These are phyloP conservation scores for Penicillium sp. DNA, from an alignment of 2,329 filamentous ascomycete genomes.

Conservation along the genomic window DNA sequence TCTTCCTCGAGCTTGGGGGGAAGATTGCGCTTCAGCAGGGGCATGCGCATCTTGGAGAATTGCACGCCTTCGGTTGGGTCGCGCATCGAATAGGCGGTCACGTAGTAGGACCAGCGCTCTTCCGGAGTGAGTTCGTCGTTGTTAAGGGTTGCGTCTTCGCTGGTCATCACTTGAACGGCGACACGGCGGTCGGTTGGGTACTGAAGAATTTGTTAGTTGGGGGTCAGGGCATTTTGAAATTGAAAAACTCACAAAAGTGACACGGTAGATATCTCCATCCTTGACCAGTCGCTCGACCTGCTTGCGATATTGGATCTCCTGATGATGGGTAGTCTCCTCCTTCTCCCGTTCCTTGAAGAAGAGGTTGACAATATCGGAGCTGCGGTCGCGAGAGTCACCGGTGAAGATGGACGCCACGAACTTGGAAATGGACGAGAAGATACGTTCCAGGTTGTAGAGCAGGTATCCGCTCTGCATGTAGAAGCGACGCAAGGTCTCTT, in stretches of 20 bases:
- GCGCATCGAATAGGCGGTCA: slow-evolving; percentile 83
- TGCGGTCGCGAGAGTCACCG: slow-evolving; percentile 88
- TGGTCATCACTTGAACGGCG: slow-evolving; percentile 78
- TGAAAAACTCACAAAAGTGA: slow-evolving; percentile 80
- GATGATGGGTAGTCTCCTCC: slow-evolving; percentile 83
- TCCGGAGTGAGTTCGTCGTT: slow-evolving; percentile 64
- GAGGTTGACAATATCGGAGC: slow-evolving; percentile 80
- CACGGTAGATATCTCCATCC: slow-evolving; percentile 85
- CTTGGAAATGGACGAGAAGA: slow-evolving; percentile 76
- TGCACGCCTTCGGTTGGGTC: slow-evolving; percentile 81
- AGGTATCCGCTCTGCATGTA: slow-evolving; percentile 91
- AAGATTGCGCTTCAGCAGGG: slow-evolving; percentile 69
- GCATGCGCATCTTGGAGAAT: slow-evolving; percentile 62
- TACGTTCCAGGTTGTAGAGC: slow-evolving; percentile 86
- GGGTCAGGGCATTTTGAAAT: background rate
- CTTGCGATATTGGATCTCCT: slow-evolving; percentile 85
- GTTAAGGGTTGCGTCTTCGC: slow-evolving; percentile 76
- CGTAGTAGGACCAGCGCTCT: slow-evolving; percentile 86
- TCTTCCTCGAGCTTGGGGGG: slow-evolving; percentile 61
- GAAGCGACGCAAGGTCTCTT: slow-evolving; percentile 86
- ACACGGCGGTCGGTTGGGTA: slow-evolving; percentile 67
- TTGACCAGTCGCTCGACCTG: slow-evolving; percentile 90
- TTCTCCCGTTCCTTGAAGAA: slow-evolving; percentile 79
- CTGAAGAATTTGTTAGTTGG: slow-evolving; percentile 41
- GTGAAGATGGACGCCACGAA: slow-evolving; percentile 80